Conservation (phyloP, 2,329 filamentous ascomycete genomes). For the Penicillium frequentans region DNA sequence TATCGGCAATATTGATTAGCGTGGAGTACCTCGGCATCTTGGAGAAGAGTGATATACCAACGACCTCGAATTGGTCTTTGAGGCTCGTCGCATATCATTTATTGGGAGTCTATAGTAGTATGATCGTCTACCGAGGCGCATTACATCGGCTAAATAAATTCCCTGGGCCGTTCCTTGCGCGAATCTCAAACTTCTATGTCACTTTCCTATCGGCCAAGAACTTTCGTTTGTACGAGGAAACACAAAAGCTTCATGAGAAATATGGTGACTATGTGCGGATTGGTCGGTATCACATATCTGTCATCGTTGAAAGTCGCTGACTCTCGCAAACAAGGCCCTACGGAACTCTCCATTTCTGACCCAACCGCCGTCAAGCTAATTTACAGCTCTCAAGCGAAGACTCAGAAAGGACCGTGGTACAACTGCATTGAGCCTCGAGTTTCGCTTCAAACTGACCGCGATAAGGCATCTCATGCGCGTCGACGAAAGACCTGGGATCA, state of each 20-base stretch:
- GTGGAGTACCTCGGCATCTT: neutral
- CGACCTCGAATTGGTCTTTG: neutral
- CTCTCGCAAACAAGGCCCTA: neutral
- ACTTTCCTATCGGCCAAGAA: conserved; percentile 13
- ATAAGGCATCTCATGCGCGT: conserved; percentile 16
- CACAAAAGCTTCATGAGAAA: conserved; percentile 19
- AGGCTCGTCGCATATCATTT: neutral
- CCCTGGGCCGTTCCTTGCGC: conserved; percentile 25
- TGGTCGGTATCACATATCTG: conserved; percentile 12
- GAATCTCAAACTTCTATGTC: conserved; percentile 21
- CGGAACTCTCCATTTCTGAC: neutral
- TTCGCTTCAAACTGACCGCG: conserved; percentile 23
- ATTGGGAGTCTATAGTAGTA: conserved; percentile 13
- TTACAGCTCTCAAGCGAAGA: neutral
- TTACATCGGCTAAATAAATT: conserved; percentile 27
- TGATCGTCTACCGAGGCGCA: conserved; percentile 26
- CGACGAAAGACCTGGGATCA: conserved; percentile 31
- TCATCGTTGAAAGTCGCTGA: neutral
- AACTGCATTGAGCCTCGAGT: conserved; percentile 16
- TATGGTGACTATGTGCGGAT: conserved; percentile 32
- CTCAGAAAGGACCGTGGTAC: conserved; percentile 28
- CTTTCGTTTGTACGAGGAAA: conserved; percentile 15
- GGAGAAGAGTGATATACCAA: neutral
- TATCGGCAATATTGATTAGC: neutral
- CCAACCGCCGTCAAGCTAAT: neutral